Evolutionary conservation across 108 stramenopile genomes (phyloP), one percentile per base, ranked within the genome.

Genomic region (Parietichytrium sp.): DNA sequence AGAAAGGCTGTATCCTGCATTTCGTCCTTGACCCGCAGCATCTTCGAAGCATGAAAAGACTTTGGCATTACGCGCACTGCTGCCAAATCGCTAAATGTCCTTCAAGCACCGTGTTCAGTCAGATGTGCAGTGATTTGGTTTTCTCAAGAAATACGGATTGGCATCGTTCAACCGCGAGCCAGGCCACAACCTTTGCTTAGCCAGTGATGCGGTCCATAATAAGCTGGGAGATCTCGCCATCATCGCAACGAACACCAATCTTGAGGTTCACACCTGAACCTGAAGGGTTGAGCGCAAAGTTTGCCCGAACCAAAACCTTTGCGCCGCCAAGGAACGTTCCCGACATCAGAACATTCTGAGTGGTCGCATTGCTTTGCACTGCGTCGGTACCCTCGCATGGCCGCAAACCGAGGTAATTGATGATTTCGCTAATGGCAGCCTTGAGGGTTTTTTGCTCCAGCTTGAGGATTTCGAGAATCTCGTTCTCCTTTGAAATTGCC

Each of bases 391-490:
- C 94, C 80, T 97, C 95, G 85, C 94, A 95, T 1, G 95, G 55
- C 83, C 91, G 89, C 95, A 98, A 94, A 3, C 96, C 96, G 72
- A 97, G 87, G 80, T 88, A 92, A 33, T 92, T 91, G 29, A 95
- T 84, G 23, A 97, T 89, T 3, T 90, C 93, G 0, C 86, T 81
- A 15, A 93, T 86, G 15, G 95, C 96, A 47, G 93, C 95, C 27
- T 92, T 89, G 81, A 95, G 55, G n/a, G 90, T 88, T 81, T 91
- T 92, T 91, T 95, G 95, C 30, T 93, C 92, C 52, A 98, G 79
- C 1, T 92, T 92, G 79, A 95, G 96, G 83, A 96, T 96, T 82
- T 96, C 95, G 80, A 95, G 53, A 4, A 94, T 95, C 84, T 97
- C 96, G 36, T 91, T 91, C 52, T 33, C 89, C 80, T 92, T 93